A percentile compares a stretch with the other conserved stretches of the same genome.
phyloP scores from a whole-genome alignment of 2,329 filamentous ascomycete species.

The Waltergamsia citrina region DNA sequence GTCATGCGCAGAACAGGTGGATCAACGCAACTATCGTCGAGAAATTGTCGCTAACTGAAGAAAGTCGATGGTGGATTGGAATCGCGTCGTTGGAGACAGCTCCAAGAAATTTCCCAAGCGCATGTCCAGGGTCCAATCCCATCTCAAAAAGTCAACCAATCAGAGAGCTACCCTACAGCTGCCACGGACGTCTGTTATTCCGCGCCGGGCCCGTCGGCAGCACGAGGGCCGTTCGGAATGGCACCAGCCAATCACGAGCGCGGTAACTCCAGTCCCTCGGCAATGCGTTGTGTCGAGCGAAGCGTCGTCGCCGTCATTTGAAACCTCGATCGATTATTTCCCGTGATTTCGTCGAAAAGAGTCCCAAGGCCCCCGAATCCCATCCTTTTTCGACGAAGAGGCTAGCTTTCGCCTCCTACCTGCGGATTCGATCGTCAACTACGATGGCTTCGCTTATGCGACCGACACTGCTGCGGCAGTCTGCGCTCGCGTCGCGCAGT shows the following conservation, averaged over 20 bases:
- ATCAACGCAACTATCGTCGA: too few species aligned
- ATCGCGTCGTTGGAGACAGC: background rate
- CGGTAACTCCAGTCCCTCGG: conserved; percentile 41
- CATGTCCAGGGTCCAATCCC: too few species aligned
- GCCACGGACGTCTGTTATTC: background rate
- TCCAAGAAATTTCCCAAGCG: too few species aligned
- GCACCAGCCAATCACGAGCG: conserved; percentile 31
- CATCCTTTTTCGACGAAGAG: background rate
- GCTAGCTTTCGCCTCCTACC: conserved; percentile 8
- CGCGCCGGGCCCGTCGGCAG: background rate
- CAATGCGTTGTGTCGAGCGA: conserved; percentile 22
- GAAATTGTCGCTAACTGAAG: background rate
- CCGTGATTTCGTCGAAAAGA: background rate
- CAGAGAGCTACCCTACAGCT: background rate
- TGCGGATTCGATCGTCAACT: conserved; percentile 4
- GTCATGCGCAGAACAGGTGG: too few species aligned
- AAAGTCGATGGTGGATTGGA: background rate
- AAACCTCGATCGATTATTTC: too few species aligned
- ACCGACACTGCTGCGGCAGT: conserved; percentile 45
- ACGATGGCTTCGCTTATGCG: conserved; percentile 49
- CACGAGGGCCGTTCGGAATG: conserved; percentile 10
- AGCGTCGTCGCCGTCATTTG: conserved; percentile 1
- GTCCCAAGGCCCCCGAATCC: background rate
- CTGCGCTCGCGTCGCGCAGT: conserved; percentile 29
- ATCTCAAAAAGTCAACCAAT: background rate